Base-by-base conservation (phyloP, 2,329 filamentous ascomycete species). In the Tolypocladium tundrense region DNA sequence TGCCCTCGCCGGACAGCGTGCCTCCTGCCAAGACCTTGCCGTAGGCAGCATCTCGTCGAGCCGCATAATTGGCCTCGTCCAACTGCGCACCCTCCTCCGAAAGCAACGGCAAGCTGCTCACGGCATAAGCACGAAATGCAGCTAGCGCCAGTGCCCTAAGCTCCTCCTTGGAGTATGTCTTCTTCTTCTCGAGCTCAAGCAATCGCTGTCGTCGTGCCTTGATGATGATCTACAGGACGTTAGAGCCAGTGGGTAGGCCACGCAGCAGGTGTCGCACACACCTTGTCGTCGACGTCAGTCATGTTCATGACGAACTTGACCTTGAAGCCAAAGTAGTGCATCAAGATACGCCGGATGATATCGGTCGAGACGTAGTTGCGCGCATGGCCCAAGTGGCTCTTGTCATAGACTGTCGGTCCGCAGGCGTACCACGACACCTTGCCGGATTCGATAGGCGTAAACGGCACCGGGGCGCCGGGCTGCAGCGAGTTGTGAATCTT, bases 291-390 rank as follows among this genome's bases (percentile, higher is more conserved):
- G 43, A 93, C 82, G 66, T 93, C 91, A 35, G 91, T 96, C 62
- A 94, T 91, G 74, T 96, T 96, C 87, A 95, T 94, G 63, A 96
- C 89, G 74, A 95, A 96, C 60, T 86, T 84, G 63, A 96, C 84
- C 48, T 91, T 77, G 71, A 88, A 94, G 60, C 85, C 84, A 70
- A 96, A 95, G 73, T 94, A 93, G 71, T 93, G 85, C 67, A 82
- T 79, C 72, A 96, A 75, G 65, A 96, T 90, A 66, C 91, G 85
- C 60, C 91, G 83, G 64, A 96, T 86, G 62, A 96, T 91, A 72
- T 96, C 91, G 52, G 90, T 93, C 54, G 87, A 90, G 62, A 96
- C 89, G 81, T 96, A 96, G 75, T 96, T 96, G 65, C 90, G 81
- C 37, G 90, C 91, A 73, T 96, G 91, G 37, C 90, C 87, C 52